phyloP scores from a whole-genome alignment of 805 yeast species.

The Kazachstania martiniae region DNA sequence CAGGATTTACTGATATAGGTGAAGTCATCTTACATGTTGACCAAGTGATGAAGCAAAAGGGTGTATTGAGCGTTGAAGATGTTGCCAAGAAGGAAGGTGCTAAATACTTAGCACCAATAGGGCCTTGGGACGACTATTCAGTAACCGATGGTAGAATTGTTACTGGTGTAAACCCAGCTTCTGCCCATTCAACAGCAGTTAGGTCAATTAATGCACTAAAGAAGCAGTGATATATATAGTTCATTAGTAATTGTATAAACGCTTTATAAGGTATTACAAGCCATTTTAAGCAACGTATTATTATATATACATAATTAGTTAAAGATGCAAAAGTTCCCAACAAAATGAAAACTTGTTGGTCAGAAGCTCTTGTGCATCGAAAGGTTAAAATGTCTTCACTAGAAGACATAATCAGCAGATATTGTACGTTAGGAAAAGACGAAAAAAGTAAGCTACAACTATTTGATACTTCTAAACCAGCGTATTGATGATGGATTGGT shows the following conservation, averaged over 20 bases:
- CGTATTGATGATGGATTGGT: too few relatives aligned
- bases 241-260: background rate
- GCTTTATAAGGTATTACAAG: too few relatives aligned
- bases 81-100: slow-evolving; percentile 34
- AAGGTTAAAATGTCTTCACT: too few relatives aligned
- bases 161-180: slow-evolving; percentile 55
- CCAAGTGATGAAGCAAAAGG: slow-evolving; percentile 18
- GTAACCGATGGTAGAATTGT: slow-evolving; percentile 47
- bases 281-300: too few relatives aligned
- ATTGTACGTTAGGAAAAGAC: too few relatives aligned
- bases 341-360: too few relatives aligned
- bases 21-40: slow-evolving; percentile 27
- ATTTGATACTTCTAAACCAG: too few relatives aligned
- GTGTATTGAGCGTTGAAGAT: slow-evolving; percentile 30
- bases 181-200: slow-evolving; percentile 38
- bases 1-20: slow-evolving; percentile 52
- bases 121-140: slow-evolving; percentile 42
- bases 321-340: too few relatives aligned
- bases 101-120: slow-evolving; percentile 34
- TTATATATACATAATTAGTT: too few relatives aligned
- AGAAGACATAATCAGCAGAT: too few relatives aligned
- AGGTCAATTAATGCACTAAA: slow-evolving; percentile 13
- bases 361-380: too few relatives aligned
- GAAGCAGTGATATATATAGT: background rate
- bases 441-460: too few relatives aligned